These are phyloP conservation scores for Scheffersomyces segobiensis DNA, from an alignment of 1,139 yeast species.

Conservation along the genomic window DNA sequence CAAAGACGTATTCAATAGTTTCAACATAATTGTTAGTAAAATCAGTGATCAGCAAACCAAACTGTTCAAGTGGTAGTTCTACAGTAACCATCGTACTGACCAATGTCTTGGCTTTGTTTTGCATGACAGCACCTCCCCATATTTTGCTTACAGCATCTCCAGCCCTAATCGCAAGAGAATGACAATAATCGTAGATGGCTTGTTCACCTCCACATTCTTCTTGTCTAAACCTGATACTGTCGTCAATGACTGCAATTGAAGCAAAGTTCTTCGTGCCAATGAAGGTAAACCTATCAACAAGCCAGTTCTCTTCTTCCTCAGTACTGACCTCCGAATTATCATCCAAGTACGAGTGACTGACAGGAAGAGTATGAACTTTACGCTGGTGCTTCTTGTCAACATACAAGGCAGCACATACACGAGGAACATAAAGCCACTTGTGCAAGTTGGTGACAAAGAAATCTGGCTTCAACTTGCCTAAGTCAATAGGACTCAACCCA, in stretches of 20 bases:
- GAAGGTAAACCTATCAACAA: slow-evolving; percentile 39
- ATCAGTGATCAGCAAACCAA: slow-evolving; percentile 12
- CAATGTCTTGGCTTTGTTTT: slow-evolving; percentile 28
- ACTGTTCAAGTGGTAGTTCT: slow-evolving; percentile 33
- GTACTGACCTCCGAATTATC: slow-evolving; percentile 19
- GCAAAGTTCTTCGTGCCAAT: slow-evolving; percentile 38
- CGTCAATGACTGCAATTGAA: slow-evolving; percentile 22
- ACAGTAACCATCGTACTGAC: slow-evolving; percentile 51
- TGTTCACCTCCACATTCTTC: slow-evolving; percentile 65
- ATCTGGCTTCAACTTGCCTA: slow-evolving; percentile 53
- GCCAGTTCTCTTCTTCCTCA: slow-evolving; percentile 26
- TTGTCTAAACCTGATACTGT: slow-evolving; percentile 53
- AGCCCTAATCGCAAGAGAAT: slow-evolving; percentile 43
- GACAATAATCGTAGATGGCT: slow-evolving; percentile 49
- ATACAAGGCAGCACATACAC: slow-evolving; percentile 61
- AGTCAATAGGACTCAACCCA: slow-evolving; percentile 54
- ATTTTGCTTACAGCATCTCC: slow-evolving; percentile 34
- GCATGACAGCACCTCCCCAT: slow-evolving; percentile 39
- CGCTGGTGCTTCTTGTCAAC: slow-evolving; percentile 54
- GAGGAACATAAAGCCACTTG: slow-evolving; percentile 67
- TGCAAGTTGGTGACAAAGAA: slow-evolving; percentile 65
- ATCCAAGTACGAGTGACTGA: slow-evolving; percentile 47
- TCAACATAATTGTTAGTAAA: slow-evolving; percentile 9
- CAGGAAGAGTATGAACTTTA: slow-evolving; percentile 57
- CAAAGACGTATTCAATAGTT: slow-evolving; percentile 6